Percentiles rank a stretch among this genome's conserved stretches.
Evolutionary conservation across 345 rosid species (phyloP).

Genomic region (Cardamine chenopodiifolia): DNA sequence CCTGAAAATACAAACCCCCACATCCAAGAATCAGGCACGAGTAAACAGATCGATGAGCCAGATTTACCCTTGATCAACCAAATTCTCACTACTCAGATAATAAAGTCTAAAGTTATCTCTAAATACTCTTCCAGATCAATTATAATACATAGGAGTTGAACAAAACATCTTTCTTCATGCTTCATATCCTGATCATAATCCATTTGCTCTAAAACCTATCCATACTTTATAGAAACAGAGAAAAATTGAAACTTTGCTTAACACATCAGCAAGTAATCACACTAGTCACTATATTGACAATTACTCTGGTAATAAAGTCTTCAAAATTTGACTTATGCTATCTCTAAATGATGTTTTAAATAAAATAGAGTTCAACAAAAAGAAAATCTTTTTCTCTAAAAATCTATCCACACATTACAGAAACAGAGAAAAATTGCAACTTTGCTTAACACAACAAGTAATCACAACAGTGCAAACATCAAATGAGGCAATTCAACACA

Average conservation of each 20-base stretch:
- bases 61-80: not conserved
- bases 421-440: not conserved
- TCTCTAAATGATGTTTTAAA: too few species aligned
- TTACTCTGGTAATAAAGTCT: not conserved
- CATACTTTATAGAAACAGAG: conserved; percentile 1
- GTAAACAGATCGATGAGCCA: not conserved
- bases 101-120: not conserved
- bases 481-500: conserved; percentile 2
- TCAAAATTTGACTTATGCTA: too few species aligned
- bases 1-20: conserved; percentile 52
- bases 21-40: conserved; percentile 1
- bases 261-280: conserved; percentile 6
- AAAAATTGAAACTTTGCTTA: not conserved
- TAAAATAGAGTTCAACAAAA: too few species aligned
- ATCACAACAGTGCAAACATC: not conserved
- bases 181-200: conserved; percentile 13
- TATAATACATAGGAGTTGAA: not conserved
- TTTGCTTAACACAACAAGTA: not conserved
- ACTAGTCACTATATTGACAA: not conserved
- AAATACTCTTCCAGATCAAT: not conserved
- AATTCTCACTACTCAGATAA: not conserved
- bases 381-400: not conserved
- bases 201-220: not conserved
- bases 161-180: conserved; percentile 13
- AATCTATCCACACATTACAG: not conserved